phyloP scores from a whole-genome alignment of 306 rosid genomes.

The Fragaria ananassa region DNA sequence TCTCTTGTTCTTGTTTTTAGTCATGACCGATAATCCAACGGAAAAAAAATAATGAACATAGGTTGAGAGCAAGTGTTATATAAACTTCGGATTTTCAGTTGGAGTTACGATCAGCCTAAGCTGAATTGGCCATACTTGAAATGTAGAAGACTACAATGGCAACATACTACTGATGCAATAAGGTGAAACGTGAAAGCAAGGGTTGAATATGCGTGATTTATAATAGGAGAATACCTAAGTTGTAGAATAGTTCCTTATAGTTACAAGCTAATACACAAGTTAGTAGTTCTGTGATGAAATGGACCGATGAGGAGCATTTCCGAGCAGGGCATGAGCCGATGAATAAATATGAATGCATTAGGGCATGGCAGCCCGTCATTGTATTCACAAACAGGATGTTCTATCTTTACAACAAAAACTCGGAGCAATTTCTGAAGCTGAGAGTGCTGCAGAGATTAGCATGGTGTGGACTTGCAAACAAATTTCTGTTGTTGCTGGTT shows the following conservation, averaged over 20 bases:
- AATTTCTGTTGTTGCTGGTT: conserved; percentile 65
- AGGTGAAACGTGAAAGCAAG: neutral
- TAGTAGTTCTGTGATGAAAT: neutral
- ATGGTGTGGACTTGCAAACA: conserved; percentile 61
- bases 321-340: neutral
- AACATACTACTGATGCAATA: neutral
- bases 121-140: too few relatives aligned
- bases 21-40: neutral
- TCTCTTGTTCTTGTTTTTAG: neutral
- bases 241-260: neutral
- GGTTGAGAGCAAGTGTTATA: too few relatives aligned
- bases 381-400: conserved; percentile 40
- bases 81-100: too few relatives aligned
- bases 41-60: too few relatives aligned
- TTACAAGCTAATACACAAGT: conserved; percentile 3
- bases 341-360: conserved; percentile 11
- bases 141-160: neutral
- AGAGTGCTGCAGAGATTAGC: conserved; percentile 74
- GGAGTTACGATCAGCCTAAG: too few relatives aligned
- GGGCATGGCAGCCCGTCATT: conserved; percentile 14
- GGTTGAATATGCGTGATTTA: neutral
- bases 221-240: neutral
- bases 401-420: conserved; percentile 46
- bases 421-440: conserved; percentile 57
- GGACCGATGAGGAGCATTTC: neutral